Evolutionary conservation across 176 grass and related monocot genomes (phyloP), one percentile per base, ranked within the genome.

Genomic region (Cenchrus americanus): DNA sequence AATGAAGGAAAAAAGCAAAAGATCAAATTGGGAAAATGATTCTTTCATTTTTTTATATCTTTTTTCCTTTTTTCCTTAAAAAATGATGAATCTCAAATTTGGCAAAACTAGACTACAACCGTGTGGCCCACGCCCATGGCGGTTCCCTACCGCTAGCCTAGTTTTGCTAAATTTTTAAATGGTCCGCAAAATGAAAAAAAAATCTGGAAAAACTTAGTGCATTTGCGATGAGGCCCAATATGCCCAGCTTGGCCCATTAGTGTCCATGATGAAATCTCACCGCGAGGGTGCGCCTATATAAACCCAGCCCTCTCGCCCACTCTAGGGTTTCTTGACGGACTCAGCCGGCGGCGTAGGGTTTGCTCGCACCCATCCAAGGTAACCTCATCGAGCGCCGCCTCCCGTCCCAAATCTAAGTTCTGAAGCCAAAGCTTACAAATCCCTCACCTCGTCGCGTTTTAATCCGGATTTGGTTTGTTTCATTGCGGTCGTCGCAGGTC

Each of bases 311-410:
- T 44, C 66, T 1, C 11, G 0, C 10, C 0, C 11, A 0, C 10
- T 3, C 27, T 82, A 82, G 86, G 72, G n/a, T 77, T 77, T 62
- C 11, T 63, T 8, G 44, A 53, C 10, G 42, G 27, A 74, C 63
- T 24, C 57, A 44, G 80, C 54, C 55, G 86, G 32, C 80, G 73
- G 86, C 46, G 59, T 53, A 46, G 86, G 86, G 73, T 83, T 87
- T 51, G 47, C 61, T 23, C 68, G 15, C 49, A 5, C 41, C 41
- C 24, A 26, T 60, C 50, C 53, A 10, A 70, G 72, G 72, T 71
- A 37, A 37, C 13, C 27, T 18, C 50, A 4, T 14, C 1, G 8
- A 47, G 12, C 43, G 68, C 42, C 11, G 43, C 41, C 41, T 14
- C 69, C 11, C 17, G 14, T 40, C 4, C 10, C 5, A 26, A 19